Evolutionary conservation across 768 basidiomycete species (phyloP), one percentile per base, ranked within the genome.

Genomic region (Naganishia kalamii): DNA sequence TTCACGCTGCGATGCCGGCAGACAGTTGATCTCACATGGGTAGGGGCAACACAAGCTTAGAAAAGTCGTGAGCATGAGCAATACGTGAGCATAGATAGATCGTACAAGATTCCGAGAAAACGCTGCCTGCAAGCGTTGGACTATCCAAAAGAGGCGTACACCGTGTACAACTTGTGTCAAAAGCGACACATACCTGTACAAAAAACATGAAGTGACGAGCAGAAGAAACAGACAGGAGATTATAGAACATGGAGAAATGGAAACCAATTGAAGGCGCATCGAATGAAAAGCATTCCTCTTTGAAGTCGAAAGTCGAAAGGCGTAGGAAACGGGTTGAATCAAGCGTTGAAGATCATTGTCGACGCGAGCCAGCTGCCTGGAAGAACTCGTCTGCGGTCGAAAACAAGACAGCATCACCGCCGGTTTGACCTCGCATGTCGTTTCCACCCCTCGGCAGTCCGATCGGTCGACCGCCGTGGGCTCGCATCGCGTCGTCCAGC

Each of bases 321-420:
- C 21, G 21, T 11, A 8, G 17, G 47, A 49, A 27, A 49, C 11
- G 11, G 10, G 40, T 10, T 10, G 10, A 19, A 4, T 23, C 23
- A 48, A 23, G 47, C 7, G 32, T 11, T 3, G 48, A 4, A 25
- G 21, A 57, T 40, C 35, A 57, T 21, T 35, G n/a, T 37, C 54
- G 54, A n/a, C 54, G 37, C 11, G 37, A 23, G 2, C 13, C 54
- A 13, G 21, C 54, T 21, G 33, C 40, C 30, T 57, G 54, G 35
- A 63, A 63, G 32, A 67, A 44, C 11, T 62, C 66, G 23, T 67
- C 66, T 13, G 62, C 66, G 37, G 66, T 67, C 25, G 62, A 63
- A 46, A 68, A 68, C 49, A 68, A 44, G 23, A 68, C 66, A 25
- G 66, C 66, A 15, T 68, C 62, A 21, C 63, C 66, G 23, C 66